These are phyloP conservation scores for Sporothrix euskadiensis DNA, from an alignment of 2,329 filamentous ascomycete genomes.

Conservation along the genomic window DNA sequence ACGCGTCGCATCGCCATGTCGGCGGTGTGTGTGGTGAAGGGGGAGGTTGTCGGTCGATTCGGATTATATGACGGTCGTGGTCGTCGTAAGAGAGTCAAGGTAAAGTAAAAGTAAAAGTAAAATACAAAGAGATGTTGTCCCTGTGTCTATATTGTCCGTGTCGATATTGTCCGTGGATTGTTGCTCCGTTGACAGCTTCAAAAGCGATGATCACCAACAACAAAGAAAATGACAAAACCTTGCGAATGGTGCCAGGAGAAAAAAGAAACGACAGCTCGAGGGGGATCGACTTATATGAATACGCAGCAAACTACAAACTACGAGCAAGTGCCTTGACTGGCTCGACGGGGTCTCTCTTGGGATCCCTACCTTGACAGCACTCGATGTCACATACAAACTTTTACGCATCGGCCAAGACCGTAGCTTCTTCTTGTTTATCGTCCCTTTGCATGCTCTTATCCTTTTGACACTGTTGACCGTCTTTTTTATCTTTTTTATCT, in stretches of 20 bases:
- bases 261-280: neutral
- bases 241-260: neutral
- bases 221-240: neutral
- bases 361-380: neutral
- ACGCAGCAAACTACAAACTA: neutral
- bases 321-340: neutral
- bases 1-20: constrained; percentile 35
- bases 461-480: neutral
- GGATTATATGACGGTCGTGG: neutral
- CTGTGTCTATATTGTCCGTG: too few relatives aligned
- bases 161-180: neutral
- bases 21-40: neutral
- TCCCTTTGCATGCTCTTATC: neutral
- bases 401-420: neutral
- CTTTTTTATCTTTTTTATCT: neutral
- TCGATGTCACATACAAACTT: neutral
- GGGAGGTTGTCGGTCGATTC: neutral
- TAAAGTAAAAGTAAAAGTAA: neutral
- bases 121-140: too few relatives aligned
- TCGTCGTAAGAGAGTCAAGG: neutral
- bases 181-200: neutral
- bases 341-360: neutral
- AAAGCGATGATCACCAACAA: neutral
- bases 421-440: neutral
- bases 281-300: neutral